Percentiles rank a stretch among this genome's conserved stretches.
Conservation (phyloP, 768 basidiomycete genomes). For the Clitopilus passeckerianus region DNA sequence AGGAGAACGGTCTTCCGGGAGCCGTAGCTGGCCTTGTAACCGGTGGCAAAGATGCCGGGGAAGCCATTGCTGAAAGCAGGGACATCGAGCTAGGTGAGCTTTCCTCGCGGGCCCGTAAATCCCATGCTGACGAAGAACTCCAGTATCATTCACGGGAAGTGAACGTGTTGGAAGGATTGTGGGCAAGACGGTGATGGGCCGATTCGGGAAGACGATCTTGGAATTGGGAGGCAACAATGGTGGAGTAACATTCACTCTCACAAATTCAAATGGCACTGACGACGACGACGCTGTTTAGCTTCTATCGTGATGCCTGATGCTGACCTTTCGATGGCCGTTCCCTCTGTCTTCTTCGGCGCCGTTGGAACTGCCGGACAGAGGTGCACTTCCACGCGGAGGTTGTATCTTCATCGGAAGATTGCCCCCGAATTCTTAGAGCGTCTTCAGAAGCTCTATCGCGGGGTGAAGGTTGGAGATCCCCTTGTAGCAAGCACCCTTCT, state of each 20-base stretch:
- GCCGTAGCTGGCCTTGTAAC: constrained; percentile 80
- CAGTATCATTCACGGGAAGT: constrained; percentile 95
- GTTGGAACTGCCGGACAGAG: constrained; percentile 74
- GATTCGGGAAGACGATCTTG: constrained; percentile 87
- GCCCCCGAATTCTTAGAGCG: constrained; percentile 71
- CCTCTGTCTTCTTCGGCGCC: constrained; percentile 90
- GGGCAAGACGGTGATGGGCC: constrained; percentile 79
- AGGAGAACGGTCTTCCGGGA: constrained; percentile 78
- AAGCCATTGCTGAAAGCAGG: constrained; percentile 66
- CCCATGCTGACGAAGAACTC: not conserved
- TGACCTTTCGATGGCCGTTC: constrained; percentile 84
- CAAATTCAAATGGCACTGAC: constrained; percentile 7
- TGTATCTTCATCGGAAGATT: constrained; percentile 83
- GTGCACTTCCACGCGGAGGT: constrained; percentile 89
- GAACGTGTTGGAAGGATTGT: constrained; percentile 84
- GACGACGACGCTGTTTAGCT: constrained; percentile 41
- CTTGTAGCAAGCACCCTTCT: constrained; percentile 68
- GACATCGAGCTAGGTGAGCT: constrained; percentile 73
- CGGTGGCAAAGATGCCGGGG: constrained; percentile 79
- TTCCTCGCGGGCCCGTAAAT: constrained; percentile 1
- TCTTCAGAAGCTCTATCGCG: constrained; percentile 68
- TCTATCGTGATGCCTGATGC: constrained; percentile 93
- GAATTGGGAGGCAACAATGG: constrained; percentile 97
- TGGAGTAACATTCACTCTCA: constrained; percentile 26
- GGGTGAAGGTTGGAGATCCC: constrained; percentile 81